These are phyloP conservation scores for Trypanosoma rangeli DNA, from an alignment of 208 protist genomes.

Conservation along the genomic window DNA sequence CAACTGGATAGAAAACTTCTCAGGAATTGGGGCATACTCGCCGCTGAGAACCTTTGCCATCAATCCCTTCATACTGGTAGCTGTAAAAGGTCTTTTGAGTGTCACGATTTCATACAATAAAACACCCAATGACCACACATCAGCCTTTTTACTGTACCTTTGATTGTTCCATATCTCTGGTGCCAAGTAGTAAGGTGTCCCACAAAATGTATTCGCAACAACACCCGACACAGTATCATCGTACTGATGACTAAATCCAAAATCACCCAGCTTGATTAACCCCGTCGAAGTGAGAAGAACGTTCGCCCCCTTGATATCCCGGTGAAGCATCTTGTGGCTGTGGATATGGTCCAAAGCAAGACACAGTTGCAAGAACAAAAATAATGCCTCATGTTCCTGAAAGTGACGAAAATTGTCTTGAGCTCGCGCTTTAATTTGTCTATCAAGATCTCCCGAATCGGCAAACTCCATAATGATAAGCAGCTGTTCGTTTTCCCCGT, in stretches of 20 bases:
- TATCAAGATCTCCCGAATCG: slow-evolving; percentile 83
- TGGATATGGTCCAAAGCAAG: slow-evolving; percentile 90
- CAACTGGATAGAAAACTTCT: slow-evolving; percentile 63
- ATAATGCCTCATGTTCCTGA: slow-evolving; percentile 84
- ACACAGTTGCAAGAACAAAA: slow-evolving; percentile 86
- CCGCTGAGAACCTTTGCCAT: slow-evolving; percentile 79
- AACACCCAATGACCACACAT: slow-evolving; percentile 81
- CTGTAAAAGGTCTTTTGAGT: slow-evolving; percentile 74
- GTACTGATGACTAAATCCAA: slow-evolving; percentile 90
- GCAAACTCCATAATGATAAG: slow-evolving; percentile 91
- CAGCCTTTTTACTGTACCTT: slow-evolving; percentile 86
- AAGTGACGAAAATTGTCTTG: slow-evolving; percentile 63
- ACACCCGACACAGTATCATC: slow-evolving; percentile 88
- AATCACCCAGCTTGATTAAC: slow-evolving; percentile 91
- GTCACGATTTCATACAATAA: slow-evolving; percentile 82
- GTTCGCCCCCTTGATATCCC: slow-evolving; percentile 91
- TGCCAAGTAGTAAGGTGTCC: slow-evolving; percentile 80
- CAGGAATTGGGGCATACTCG: slow-evolving; percentile 63
- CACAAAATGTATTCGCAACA: slow-evolving; percentile 81
- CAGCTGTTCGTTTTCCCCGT: slow-evolving; percentile 75
- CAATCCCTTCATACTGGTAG: slow-evolving; percentile 80
- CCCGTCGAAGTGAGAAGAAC: slow-evolving; percentile 86
- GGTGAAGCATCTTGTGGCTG: slow-evolving; percentile 86
- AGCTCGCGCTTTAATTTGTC: slow-evolving; percentile 71
- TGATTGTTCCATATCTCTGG: slow-evolving; percentile 91